These are phyloP conservation scores for Mercurialis annua DNA, from an alignment of 345 rosid species.

Conservation along the genomic window DNA sequence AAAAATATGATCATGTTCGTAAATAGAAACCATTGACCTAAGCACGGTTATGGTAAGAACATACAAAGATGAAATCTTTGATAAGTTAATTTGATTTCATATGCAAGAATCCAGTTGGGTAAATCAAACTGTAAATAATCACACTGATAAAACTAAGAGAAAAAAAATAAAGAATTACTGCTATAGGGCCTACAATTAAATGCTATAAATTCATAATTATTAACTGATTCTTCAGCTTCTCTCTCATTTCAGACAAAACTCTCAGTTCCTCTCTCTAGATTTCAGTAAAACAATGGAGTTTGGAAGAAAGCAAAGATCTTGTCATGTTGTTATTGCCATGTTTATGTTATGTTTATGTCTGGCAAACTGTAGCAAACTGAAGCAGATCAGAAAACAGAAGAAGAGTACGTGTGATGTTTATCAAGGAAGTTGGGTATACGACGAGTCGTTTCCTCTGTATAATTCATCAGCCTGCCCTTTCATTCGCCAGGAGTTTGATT, in stretches of 20 bases:
- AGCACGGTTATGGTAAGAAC: too few relatives aligned
- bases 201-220: not conserved
- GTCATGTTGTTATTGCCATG: not conserved
- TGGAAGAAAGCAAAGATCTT: constrained; percentile 14
- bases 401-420: constrained; percentile 43
- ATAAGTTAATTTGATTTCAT: too few relatives aligned
- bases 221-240: not conserved
- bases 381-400: not conserved
- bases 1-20: too few relatives aligned
- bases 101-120: too few relatives aligned
- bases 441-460: constrained; percentile 64
- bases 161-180: not conserved
- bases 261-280: not conserved
- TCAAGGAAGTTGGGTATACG: constrained; percentile 70
- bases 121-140: too few relatives aligned
- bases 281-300: constrained; percentile 10
- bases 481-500: constrained; percentile 75
- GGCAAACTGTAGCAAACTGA: constrained; percentile 6
- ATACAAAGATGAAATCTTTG: too few relatives aligned
- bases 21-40: too few relatives aligned
- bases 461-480: constrained; percentile 61
- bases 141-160: too few relatives aligned
- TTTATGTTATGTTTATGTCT: not conserved
- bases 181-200: not conserved
- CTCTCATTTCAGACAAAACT: too few relatives aligned